Evolutionary conservation across 805 yeast species (phyloP).

Genomic region (Metschnikowia anglica): DNA sequence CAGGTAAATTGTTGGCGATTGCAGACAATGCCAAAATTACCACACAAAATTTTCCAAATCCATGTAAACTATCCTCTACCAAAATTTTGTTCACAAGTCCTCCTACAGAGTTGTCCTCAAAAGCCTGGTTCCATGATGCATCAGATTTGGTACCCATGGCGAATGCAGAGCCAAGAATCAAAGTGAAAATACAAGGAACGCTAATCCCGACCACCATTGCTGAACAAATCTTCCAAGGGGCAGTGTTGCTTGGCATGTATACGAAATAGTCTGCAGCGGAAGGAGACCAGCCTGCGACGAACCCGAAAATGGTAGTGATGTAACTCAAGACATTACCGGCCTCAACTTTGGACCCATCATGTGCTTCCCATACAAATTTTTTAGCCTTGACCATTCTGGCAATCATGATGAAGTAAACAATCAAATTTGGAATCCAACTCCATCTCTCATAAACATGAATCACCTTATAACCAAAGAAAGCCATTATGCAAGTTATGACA

Average conservation of each 20-base stretch:
- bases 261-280: slow-evolving; percentile 37
- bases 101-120: slow-evolving; percentile 31
- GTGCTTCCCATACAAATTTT: slow-evolving; percentile 23
- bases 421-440: slow-evolving; percentile 34
- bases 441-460: slow-evolving; percentile 34
- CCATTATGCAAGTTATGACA: slow-evolving; percentile 27
- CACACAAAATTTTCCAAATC: slow-evolving; percentile 33
- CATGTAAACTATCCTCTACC: slow-evolving; percentile 29
- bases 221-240: slow-evolving; percentile 28
- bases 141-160: slow-evolving; percentile 30
- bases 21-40: slow-evolving; percentile 33
- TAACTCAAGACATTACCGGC: slow-evolving; percentile 33
- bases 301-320: slow-evolving; percentile 32
- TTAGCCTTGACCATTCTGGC: slow-evolving; percentile 29
- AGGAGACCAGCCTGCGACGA: slow-evolving; percentile 35
- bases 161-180: slow-evolving; percentile 34
- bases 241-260: slow-evolving; percentile 30
- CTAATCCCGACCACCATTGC: slow-evolving; percentile 31
- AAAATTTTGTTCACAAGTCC: slow-evolving; percentile 33
- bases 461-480: slow-evolving; percentile 33
- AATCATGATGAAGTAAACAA: slow-evolving; percentile 29
- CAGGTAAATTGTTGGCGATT: slow-evolving; percentile 35
- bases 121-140: slow-evolving; percentile 30
- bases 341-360: slow-evolving; percentile 9
- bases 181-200: slow-evolving; percentile 29